These are phyloP conservation scores for Ceratobasidium sp. DNA, from an alignment of 1,284 basidiomycete species.

Conservation along the genomic window DNA sequence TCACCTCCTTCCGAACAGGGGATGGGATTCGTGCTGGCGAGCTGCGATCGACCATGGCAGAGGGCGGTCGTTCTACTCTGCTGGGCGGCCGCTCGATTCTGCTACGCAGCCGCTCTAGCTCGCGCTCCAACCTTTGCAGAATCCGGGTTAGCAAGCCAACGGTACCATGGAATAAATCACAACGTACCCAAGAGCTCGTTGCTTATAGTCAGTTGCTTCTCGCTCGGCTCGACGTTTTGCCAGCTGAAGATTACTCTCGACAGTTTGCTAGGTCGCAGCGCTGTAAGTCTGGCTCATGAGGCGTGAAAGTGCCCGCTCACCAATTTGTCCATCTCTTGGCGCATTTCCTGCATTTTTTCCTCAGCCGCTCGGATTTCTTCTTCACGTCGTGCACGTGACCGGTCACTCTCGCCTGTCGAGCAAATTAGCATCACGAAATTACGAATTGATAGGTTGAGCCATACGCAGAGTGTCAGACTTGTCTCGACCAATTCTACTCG, in stretches of 20 bases:
- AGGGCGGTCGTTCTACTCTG: conserved; percentile 65
- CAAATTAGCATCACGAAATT: background rate
- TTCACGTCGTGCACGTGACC: conserved; percentile 68
- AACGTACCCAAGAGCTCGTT: conserved; percentile 72
- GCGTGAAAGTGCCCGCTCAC: conserved; percentile 56
- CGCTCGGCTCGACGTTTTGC: conserved; percentile 79
- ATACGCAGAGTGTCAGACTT: conserved; percentile 63
- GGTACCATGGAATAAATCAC: background rate
- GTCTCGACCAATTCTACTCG: conserved; percentile 67
- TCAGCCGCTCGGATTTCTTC: conserved; percentile 72
- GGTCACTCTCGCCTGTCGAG: conserved; percentile 64
- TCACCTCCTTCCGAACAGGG: conserved; percentile 39
- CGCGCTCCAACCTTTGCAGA: conserved; percentile 67
- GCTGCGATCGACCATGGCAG: conserved; percentile 45
- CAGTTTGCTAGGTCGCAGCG: conserved; percentile 67
- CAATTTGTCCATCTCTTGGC: conserved; percentile 68
- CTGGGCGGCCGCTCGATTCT: conserved; percentile 61
- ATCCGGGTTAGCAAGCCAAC: background rate
- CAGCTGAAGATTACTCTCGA: conserved; percentile 71
- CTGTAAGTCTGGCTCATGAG: conserved; percentile 22
- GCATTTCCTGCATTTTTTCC: conserved; percentile 65
- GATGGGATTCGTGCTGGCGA: conserved; percentile 36
- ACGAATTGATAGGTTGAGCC: conserved; percentile 61
- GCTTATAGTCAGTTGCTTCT: conserved; percentile 76
- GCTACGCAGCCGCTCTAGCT: conserved; percentile 62